A percentile compares a stretch with the other conserved stretches of the same genome.
These are phyloP conservation scores for Phytophthora sp. DNA, from an alignment of 352 stramenopile genomes.

Conservation along the genomic window DNA sequence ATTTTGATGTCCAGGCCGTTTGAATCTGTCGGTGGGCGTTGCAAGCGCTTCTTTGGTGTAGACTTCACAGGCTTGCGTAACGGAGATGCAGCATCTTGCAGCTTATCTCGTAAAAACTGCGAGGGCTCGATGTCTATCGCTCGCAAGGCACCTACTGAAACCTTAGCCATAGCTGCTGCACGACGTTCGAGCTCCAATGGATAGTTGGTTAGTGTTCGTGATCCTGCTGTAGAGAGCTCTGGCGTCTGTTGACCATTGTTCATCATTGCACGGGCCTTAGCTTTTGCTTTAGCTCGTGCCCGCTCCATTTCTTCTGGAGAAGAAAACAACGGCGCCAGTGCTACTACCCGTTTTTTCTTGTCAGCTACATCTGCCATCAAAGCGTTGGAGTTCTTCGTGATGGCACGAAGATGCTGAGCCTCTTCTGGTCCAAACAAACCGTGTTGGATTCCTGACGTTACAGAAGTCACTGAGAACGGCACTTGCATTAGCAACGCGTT, in stretches of 20 bases:
- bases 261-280: constrained; percentile 15
- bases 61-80: constrained; percentile 37
- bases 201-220: constrained; percentile 38
- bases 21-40: constrained; percentile 1
- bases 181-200: constrained; percentile 50
- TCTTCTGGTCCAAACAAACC: constrained; percentile 55
- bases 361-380: constrained; percentile 12
- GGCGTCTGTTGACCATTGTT: constrained; percentile 23
- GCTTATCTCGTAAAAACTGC: constrained; percentile 44
- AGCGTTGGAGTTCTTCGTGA: constrained; percentile 32
- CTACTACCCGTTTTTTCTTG: constrained; percentile 30
- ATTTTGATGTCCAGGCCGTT: constrained; percentile 30
- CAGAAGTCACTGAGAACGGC: constrained; percentile 50
- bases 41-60: constrained; percentile 40
- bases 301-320: constrained; percentile 29
- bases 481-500: constrained; percentile 25
- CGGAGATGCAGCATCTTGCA: constrained; percentile 18
- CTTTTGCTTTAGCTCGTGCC: constrained; percentile 17
- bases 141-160: constrained; percentile 8
- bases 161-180: constrained; percentile 1
- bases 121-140: constrained; percentile 48
- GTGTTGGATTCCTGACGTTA: constrained; percentile 42
- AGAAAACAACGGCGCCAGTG: constrained; percentile 38
- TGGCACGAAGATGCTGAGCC: constrained; percentile 35
- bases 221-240: constrained; percentile 5